A percentile compares a stretch with the other conserved stretches of the same genome.
These are phyloP conservation scores for Hymenotorrendiella dingleyae DNA, from an alignment of 2,329 filamentous ascomycete species.

Conservation along the genomic window DNA sequence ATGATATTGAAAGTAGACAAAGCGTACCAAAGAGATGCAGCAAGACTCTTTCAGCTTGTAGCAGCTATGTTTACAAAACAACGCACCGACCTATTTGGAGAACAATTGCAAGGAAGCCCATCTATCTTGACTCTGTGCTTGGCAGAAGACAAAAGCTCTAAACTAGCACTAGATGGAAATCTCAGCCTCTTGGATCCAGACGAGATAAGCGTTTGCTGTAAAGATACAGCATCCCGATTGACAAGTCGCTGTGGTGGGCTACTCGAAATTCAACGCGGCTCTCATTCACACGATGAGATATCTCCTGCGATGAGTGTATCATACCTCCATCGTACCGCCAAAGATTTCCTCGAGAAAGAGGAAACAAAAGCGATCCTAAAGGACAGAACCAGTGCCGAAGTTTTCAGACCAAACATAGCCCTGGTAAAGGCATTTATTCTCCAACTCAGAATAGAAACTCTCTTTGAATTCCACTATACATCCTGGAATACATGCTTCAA, in stretches of 20 bases:
- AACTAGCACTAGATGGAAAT: not conserved
- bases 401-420: not conserved
- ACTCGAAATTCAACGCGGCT: not conserved
- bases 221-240: not conserved
- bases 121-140: not conserved
- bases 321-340: constrained; percentile 1
- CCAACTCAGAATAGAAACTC: not conserved
- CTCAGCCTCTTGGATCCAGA: not conserved
- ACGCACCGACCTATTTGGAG: too few species aligned
- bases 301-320: not conserved
- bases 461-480: not conserved
- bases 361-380: not conserved
- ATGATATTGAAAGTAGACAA: constrained; percentile 2
- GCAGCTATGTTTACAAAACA: not conserved
- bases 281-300: not conserved
- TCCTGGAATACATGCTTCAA: not conserved
- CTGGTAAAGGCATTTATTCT: not conserved
- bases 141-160: not conserved
- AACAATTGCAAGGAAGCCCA: too few species aligned
- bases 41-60: not conserved
- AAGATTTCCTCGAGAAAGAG: not conserved
- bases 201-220: not conserved
- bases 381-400: not conserved
- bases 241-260: not conserved
- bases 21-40: not conserved